These are phyloP conservation scores for Trichoderma pleuroti DNA, from an alignment of 2,329 filamentous ascomycete genomes.

Conservation along the genomic window DNA sequence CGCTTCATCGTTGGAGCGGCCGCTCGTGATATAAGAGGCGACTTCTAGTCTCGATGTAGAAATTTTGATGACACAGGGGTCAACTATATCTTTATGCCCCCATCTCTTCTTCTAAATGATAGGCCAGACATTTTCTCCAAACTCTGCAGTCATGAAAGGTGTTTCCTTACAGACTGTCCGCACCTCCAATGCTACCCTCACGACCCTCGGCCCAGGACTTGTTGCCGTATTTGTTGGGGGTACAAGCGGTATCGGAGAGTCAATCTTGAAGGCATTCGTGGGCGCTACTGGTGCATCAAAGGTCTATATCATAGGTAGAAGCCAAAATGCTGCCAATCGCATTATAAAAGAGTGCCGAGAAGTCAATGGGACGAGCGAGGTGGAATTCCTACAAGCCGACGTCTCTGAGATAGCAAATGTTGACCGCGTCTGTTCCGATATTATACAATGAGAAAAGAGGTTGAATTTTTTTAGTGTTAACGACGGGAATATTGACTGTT, in stretches of 20 bases:
- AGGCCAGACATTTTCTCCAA: not conserved
- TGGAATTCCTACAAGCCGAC: conserved; percentile 49
- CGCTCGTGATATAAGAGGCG: not conserved
- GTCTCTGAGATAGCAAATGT: conserved; percentile 49
- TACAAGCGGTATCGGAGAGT: conserved; percentile 53
- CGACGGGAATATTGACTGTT: conserved; percentile 21
- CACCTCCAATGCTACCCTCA: not conserved
- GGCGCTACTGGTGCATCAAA: conserved; percentile 33
- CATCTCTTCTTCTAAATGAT: not conserved
- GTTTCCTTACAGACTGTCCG: not conserved
- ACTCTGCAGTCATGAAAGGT: not conserved
- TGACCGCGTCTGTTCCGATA: conserved; percentile 45
- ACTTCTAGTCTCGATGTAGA: not conserved
- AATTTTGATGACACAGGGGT: not conserved
- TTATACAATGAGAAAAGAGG: conserved; percentile 40
- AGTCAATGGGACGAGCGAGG: conserved; percentile 42
- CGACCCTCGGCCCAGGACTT: conserved; percentile 18
- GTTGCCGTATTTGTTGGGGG: conserved; percentile 49
- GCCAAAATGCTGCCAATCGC: conserved; percentile 33
- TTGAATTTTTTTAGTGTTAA: conserved; percentile 47
- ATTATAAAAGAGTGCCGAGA: conserved; percentile 40
- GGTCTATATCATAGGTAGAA: conserved; percentile 52
- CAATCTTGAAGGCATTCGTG: conserved; percentile 45
- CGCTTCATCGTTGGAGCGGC: not conserved
- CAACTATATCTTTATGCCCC: not conserved